Evolutionary conservation across 2,329 filamentous ascomycete species (phyloP), one percentile per base, ranked within the genome.

Genomic region (Fusarium torreyae): DNA sequence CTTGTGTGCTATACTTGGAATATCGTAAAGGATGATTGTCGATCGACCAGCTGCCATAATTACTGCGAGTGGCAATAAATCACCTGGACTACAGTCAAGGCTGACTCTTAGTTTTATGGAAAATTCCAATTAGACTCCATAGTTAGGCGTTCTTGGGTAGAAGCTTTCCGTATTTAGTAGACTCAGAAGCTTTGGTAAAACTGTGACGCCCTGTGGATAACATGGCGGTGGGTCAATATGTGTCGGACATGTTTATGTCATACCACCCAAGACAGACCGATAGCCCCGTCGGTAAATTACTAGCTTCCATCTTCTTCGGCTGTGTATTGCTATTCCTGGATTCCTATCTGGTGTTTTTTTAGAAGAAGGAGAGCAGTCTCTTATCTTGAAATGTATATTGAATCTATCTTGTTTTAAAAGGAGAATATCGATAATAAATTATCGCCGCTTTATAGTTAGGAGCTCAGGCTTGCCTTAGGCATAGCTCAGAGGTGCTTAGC

Each of bases 231-330:
- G 36, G 26, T 5, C 36, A 31, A 31, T 31, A 5, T 31, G 6
- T 9, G 17, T 40, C 54, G 54, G 46, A 6, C 36, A 20, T 9
- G 20, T 57, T 57, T 42, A 57, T 57, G 46, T 57, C 54, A 57
- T 42, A 40, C 28, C 15, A 34, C 33, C 49, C 39, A 8, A 5
- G 1, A 5, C 13, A 1, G 14, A 22, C 52, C 52, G 43, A 38
- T 36, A 17, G 15, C 3, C 15, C 34, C 34, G 34, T 36, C 52
- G 8, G 31, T 43, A 50, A 20, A 31, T 55, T 39, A 24, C 18
- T 22, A 17, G 14, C 17, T 9, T 15, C 34, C 15, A 17, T 36
- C 7, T 10, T 13, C 28, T 31, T 10, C 28, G 28, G 28, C 10
- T 31, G 28, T 31, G 10, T 17, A 17, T n/a, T 36, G 34, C 8